Conservation (phyloP, 2,329 filamentous ascomycete genomes). For the Furcasterigmium sp. region DNA sequence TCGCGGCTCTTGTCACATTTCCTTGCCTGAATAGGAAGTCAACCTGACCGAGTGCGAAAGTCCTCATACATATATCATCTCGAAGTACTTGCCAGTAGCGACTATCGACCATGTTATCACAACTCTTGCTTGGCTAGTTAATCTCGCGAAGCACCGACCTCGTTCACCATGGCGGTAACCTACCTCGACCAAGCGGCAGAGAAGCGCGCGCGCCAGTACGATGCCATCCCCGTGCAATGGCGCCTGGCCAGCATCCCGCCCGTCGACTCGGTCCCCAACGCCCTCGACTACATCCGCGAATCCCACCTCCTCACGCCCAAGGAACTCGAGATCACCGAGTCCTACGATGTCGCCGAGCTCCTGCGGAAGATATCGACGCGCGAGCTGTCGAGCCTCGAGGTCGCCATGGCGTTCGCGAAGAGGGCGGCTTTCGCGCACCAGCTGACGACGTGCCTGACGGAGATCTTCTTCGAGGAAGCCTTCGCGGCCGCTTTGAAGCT, state of each 20-base stretch:
- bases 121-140: too few relatives aligned
- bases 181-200: slow-evolving; percentile 1
- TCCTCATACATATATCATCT: too few relatives aligned
- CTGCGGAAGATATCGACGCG: slow-evolving; percentile 15
- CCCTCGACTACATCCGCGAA: slow-evolving; percentile 3
- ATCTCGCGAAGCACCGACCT: too few relatives aligned
- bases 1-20: too few relatives aligned
- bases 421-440: slow-evolving; percentile 43
- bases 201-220: neutral
- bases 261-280: neutral
- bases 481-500: slow-evolving; percentile 30
- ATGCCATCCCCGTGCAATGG: slow-evolving; percentile 2
- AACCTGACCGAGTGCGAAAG: too few relatives aligned
- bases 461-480: slow-evolving; percentile 27
- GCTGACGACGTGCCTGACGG: slow-evolving; percentile 20
- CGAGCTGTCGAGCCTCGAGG: slow-evolving; percentile 26
- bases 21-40: too few relatives aligned
- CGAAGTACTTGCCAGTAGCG: too few relatives aligned
- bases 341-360: slow-evolving; percentile 24
- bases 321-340: slow-evolving; percentile 31
- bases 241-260: slow-evolving; percentile 1
- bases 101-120: too few relatives aligned
- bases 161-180: neutral
- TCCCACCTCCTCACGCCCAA: slow-evolving; percentile 23
- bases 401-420: slow-evolving; percentile 39